A percentile compares a stretch with the other conserved stretches of the same genome.
Evolutionary conservation across 352 stramenopile species (phyloP).

Genomic region (Phytophthora aleatoria): DNA sequence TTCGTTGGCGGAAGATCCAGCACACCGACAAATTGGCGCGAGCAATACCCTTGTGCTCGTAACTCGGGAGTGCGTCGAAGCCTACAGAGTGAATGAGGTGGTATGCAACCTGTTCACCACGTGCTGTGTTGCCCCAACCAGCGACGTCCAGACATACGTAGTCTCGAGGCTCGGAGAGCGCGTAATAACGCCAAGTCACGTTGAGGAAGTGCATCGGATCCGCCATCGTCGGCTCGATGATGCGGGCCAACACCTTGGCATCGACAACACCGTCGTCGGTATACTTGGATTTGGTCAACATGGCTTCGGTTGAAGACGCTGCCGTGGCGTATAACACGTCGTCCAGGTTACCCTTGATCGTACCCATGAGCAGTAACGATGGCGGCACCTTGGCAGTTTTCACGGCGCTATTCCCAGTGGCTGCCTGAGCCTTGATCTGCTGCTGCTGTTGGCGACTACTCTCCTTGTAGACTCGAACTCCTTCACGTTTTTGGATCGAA

Average conservation of each 20-base stretch:
- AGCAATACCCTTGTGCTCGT: conserved; percentile 35
- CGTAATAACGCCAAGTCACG: conserved; percentile 41
- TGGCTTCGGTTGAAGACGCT: conserved; percentile 40
- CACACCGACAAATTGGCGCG: conserved; percentile 53
- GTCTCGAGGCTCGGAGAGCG: conserved; percentile 41
- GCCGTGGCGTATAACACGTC: conserved; percentile 53
- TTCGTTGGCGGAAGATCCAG: conserved; percentile 48
- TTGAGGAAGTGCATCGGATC: conserved; percentile 46
- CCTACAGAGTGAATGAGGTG: conserved; percentile 47
- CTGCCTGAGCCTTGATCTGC: conserved; percentile 30
- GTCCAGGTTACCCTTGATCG: conserved; percentile 46
- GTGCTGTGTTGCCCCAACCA: conserved; percentile 23
- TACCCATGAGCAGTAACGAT: conserved; percentile 40
- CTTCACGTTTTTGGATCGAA: conserved; percentile 36
- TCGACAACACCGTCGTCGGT: conserved; percentile 37
- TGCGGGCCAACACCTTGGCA: conserved; percentile 34
- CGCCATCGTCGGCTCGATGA: conserved; percentile 41
- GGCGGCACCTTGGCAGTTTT: conserved; percentile 27
- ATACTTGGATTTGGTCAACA: conserved; percentile 42
- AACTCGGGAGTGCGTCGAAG: conserved; percentile 36
- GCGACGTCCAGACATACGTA: conserved; percentile 45
- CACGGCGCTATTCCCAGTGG: conserved; percentile 15
- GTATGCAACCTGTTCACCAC: conserved; percentile 39
- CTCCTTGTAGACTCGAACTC: conserved; percentile 45
- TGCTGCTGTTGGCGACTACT: conserved; percentile 30